These are phyloP conservation scores for Linnemannia schmuckeri DNA, from an alignment of 192 early-diverging fungal species.

Conservation along the genomic window DNA sequence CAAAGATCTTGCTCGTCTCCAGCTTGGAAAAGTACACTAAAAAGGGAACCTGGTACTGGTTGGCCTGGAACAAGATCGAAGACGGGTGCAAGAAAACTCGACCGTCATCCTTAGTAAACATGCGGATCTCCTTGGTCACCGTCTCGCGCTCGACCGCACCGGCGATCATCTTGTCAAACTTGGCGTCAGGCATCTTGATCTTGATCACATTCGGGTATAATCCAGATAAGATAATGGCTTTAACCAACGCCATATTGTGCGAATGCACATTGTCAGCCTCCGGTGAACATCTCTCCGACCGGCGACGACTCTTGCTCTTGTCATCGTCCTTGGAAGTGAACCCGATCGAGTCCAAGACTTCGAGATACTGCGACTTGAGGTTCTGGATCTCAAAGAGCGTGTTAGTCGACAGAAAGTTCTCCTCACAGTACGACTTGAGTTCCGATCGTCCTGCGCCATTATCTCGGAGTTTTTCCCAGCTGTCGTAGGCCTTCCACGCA, in stretches of 20 bases:
- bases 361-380: constrained; percentile 70
- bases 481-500: constrained; percentile 60
- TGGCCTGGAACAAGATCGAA: constrained; percentile 75
- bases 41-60: constrained; percentile 73
- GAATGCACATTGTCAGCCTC: constrained; percentile 66
- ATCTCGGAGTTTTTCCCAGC: constrained; percentile 56
- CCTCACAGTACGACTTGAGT: constrained; percentile 49
- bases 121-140: constrained; percentile 80
- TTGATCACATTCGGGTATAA: constrained; percentile 85
- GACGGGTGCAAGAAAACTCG: constrained; percentile 90
- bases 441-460: constrained; percentile 34
- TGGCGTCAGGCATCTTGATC: constrained; percentile 77
- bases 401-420: constrained; percentile 75
- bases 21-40: constrained; percentile 79
- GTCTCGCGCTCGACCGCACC: constrained; percentile 80
- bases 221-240: constrained; percentile 82
- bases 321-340: constrained; percentile 58
- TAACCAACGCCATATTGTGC: constrained; percentile 70
- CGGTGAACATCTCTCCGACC: constrained; percentile 21
- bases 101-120: constrained; percentile 74
- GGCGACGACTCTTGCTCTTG: constrained; percentile 12
- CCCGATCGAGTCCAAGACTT: constrained; percentile 70
- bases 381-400: constrained; percentile 73
- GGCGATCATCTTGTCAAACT: constrained; percentile 77
- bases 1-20: constrained; percentile 75